Evolutionary conservation across 345 rosid genomes (phyloP).

Genomic region (Heritiera fomes): DNA sequence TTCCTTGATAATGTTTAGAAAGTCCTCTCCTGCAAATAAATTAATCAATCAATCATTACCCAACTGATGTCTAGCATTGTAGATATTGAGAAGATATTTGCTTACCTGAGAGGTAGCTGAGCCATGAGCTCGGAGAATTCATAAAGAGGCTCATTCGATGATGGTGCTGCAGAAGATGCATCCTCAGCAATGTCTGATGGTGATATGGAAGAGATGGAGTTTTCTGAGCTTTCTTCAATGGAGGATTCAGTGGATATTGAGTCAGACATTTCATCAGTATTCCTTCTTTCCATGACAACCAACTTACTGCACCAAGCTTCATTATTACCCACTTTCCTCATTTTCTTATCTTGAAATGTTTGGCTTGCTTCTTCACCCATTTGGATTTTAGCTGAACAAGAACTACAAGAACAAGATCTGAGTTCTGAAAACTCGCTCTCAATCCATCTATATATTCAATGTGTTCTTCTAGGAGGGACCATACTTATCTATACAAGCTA

Average conservation of each 20-base stretch:
- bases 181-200: constrained; percentile 59
- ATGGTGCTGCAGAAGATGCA: constrained; percentile 37
- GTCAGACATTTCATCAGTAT: constrained; percentile 32
- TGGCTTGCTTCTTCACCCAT: constrained; percentile 24
- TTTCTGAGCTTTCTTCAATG: constrained; percentile 41
- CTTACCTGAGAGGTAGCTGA: constrained; percentile 75
- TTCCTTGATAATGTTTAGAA: constrained; percentile 75
- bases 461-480: constrained; percentile 30
- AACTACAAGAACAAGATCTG: not conserved
- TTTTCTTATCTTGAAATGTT: constrained; percentile 24
- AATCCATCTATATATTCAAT: not conserved
- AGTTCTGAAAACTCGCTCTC: constrained; percentile 7
- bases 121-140: constrained; percentile 71
- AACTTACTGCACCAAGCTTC: constrained; percentile 17
- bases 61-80: not conserved
- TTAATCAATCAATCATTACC: not conserved
- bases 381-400: constrained; percentile 2
- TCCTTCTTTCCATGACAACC: constrained; percentile 20
- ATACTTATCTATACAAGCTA: constrained; percentile 15
- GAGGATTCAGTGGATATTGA: constrained; percentile 39
- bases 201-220: constrained; percentile 35
- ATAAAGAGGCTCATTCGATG: constrained; percentile 55
- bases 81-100: not conserved
- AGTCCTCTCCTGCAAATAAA: constrained; percentile 26
- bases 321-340: constrained; percentile 27